Evolutionary conservation across 139 green algal species (phyloP), one percentile per base, ranked within the genome.

Genomic region (Deuterostichococcus epilithicus): DNA sequence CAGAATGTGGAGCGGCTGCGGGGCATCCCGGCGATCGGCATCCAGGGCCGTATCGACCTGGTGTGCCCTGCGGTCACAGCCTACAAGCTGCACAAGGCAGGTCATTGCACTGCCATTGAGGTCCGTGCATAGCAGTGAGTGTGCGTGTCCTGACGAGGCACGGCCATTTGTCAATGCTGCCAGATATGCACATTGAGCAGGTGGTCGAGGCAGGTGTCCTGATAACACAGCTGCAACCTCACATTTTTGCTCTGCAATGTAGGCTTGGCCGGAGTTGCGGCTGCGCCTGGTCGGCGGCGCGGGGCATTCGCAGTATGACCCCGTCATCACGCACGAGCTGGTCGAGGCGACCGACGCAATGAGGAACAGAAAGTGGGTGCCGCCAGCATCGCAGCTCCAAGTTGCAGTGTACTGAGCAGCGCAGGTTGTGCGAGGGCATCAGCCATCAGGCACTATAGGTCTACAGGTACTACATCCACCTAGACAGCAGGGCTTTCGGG

Each of bases 281-380:
- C 68, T 92, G 58, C 58, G 77, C 30, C 44, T 92, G 52, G 83
- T 92, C 2, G 82, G 80, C 0, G 75, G 68, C 5, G 84, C 82
- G 8, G 85, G 85, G 13, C 88, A 92, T 70, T 84, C 72, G 23
- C 87, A 88, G 86, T 92, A 92, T 72, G 80, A 92, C 59, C 76
- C 85, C 0, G 44, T 32, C 23, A 88, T 92, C 60, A 78, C 70
- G 28, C 80, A 90, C 47, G 82, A 89, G 66, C 73, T 92, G 32
- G 30, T 92, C 32, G 37, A 73, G 25, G 86, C 88, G 0, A 88
- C 84, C 6, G 80, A 90, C 34, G 70, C 75, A 3, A 82, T 91
- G 75, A 42, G 75, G 33, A 58, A 70, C 42, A 23, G 37, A 5
- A n/a, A 65, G 28, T 26, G 30, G 28, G 15, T 35, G 69, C 34